Base-by-base conservation (phyloP, 2,329 filamentous ascomycete species). In the Alternaria longipes region DNA sequence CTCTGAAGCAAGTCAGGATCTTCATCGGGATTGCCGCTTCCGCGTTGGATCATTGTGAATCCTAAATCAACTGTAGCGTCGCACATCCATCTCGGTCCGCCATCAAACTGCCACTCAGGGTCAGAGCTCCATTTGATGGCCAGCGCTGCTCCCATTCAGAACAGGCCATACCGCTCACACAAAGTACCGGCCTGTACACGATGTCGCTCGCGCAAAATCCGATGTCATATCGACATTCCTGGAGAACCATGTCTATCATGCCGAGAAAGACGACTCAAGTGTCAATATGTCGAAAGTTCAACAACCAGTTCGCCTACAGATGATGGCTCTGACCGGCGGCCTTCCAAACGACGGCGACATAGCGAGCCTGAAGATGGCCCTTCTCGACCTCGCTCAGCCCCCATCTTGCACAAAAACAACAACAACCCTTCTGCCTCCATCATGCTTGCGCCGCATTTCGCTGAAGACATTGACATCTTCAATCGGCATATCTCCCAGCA, bases 121-220 rank as follows among this genome's bases (percentile, higher is more conserved):
- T 46, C 26, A 32, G 9, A 45, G 26, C 44, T 47, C 36, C 40
- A 38, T 34, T 71, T 67, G 60, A 77, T 77, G 75, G 72, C 74
- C 66, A 70, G 65, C 66, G 68, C 70, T 44, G 66, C 70, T 41
- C 63, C 75, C 41, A 72, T 77, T 44, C 76, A 77, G 56, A 75
- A 70, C 59, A 70, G 80, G 58, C 80, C 80, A 20, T 81, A 81
- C 62, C 78, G 80, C 41, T 81, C 79, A 26, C 79, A 81, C 66
- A 78, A 78, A 62, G 74, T 81, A 18, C 79, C 79, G n/a, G 80
- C 80, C 36, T 81, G 79, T 65, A 76, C 72, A 22, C 67, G 75
- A 59, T 81, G 79, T 64, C 75, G 79, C 12, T 77, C 75, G 30
- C 74, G 80, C 28, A 82, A 81, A 57, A 78, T 80, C 30, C 74